Evolutionary conservation across 495 filamentous ascomycete species (phyloP), one percentile per base, ranked within the genome.

Genomic region (Bombardia bombarda): DNA sequence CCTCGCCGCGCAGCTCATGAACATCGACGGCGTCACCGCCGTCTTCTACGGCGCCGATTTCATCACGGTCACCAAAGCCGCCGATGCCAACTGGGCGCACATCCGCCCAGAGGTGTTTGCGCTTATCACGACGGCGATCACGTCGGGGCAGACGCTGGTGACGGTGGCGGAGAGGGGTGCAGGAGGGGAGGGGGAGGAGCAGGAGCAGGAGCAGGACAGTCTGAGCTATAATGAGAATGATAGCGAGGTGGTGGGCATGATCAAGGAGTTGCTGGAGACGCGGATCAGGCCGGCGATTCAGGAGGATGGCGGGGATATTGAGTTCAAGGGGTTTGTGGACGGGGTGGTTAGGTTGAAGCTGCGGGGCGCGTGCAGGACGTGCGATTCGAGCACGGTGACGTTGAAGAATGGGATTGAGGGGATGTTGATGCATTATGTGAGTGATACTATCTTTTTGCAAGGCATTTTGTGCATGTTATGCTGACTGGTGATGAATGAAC

Each of bases 261-360:
- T 98, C 63, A 95, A 97, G 66, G 92, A 98, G 67, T 66, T 98
- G n/a, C 67, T 98, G 40, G 93, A 98, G 66, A 98, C 93, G 17
- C 69, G 92, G 38, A 94, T 98, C 53, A 72, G 92, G 31, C 92
- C 92, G 2, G 82, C 92, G 4, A 98, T 98, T 43, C 90, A 95
- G 63, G 90, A 98, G 58, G 92, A 98, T 49, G 92, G 92, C 16
- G 92, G 92, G 9, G 92, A 98, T 63, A 95, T 98, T 56, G 92
- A 97, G 65, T 86, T 88, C 53, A 70, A 84, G 3, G 90, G 90
- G 3, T 97, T 96, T 49, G 76, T 88, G 54, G 74, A 92, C 49
- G 92, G 92, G 0, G 74, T 83, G 40, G 92, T 98, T 12, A 52
- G 80, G 56, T 59, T 98, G 48, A 98, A 95, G 69, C 63, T 98